These are phyloP conservation scores for Lasiosphaeris hirsuta DNA, from an alignment of 495 filamentous ascomycete genomes.

Conservation along the genomic window DNA sequence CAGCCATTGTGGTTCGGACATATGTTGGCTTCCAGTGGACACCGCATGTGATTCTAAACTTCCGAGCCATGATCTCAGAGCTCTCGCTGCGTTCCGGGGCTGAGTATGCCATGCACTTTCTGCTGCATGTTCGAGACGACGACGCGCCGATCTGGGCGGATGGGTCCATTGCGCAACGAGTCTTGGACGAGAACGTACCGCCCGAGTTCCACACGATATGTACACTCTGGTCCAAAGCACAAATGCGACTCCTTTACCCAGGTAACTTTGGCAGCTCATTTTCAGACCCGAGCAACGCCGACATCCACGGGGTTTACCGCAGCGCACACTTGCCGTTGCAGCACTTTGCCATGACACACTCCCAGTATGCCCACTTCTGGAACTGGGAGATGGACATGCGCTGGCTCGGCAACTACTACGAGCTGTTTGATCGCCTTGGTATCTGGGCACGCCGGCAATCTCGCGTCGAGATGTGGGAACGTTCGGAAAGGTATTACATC, in stretches of 20 bases:
- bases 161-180: conserved; percentile 47
- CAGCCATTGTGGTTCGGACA: conserved; percentile 68
- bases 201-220: conserved; percentile 83
- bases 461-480: conserved; percentile 84
- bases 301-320: conserved; percentile 87
- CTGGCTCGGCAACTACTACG: conserved; percentile 90
- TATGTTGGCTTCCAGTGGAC: conserved; percentile 71
- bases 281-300: conserved; percentile 54
- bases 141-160: conserved; percentile 63
- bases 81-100: conserved; percentile 68
- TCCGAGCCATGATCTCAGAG: conserved; percentile 79
- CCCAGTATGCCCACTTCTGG: conserved; percentile 93
- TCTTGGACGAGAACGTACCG: conserved; percentile 72
- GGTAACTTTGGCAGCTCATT: conserved; percentile 65
- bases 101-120: conserved; percentile 77
- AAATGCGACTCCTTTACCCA: conserved; percentile 85
- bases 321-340: conserved; percentile 88
- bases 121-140: conserved; percentile 72
- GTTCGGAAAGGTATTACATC: conserved; percentile 85
- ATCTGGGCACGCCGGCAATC: conserved; percentile 77
- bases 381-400: conserved; percentile 98
- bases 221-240: conserved; percentile 86
- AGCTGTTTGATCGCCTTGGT: conserved; percentile 73
- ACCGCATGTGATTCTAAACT: conserved; percentile 62
- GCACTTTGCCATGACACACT: conserved; percentile 84